These are phyloP conservation scores for Colletotrichum theobromicola DNA, from an alignment of 2,329 filamentous ascomycete genomes.

Conservation along the genomic window DNA sequence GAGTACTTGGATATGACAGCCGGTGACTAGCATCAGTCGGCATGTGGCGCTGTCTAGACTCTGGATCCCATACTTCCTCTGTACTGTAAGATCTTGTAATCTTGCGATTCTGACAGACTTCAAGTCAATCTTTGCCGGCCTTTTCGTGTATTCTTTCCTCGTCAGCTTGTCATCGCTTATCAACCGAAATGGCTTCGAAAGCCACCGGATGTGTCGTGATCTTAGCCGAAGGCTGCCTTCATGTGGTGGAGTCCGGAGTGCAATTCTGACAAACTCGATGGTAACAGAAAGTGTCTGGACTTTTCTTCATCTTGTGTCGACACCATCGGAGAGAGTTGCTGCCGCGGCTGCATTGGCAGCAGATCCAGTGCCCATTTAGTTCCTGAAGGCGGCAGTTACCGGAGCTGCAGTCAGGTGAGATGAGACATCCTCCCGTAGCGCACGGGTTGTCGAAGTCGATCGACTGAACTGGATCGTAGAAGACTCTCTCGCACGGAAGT, in stretches of 20 bases:
- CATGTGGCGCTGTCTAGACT: not conserved
- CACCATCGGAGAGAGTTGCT: slow-evolving; percentile 52
- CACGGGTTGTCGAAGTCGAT: slow-evolving; percentile 49
- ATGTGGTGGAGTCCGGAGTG: slow-evolving; percentile 32
- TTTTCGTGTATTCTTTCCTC: not conserved
- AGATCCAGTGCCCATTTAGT: slow-evolving; percentile 53
- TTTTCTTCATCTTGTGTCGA: slow-evolving; percentile 47
- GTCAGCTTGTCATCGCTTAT: not conserved
- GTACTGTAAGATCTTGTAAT: not conserved
- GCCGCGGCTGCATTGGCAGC: slow-evolving; percentile 53
- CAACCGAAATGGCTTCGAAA: not conserved
- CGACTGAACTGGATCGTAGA: slow-evolving; percentile 34
- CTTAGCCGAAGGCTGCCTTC: not conserved
- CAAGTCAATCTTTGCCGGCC: not conserved
- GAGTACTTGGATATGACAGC: not conserved
- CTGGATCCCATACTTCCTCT: not conserved
- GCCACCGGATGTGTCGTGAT: not conserved
- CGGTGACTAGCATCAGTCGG: not conserved
- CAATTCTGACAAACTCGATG: slow-evolving; percentile 54
- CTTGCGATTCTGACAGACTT: not conserved
- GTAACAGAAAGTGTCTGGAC: slow-evolving; percentile 57
- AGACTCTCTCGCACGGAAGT: slow-evolving; percentile 22
- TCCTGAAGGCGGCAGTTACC: slow-evolving; percentile 55
- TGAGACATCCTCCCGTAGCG: slow-evolving; percentile 48
- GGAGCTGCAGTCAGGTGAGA: slow-evolving; percentile 49